These are phyloP conservation scores for Cercospora beticola DNA, from an alignment of 2,329 filamentous ascomycete genomes.

Conservation along the genomic window DNA sequence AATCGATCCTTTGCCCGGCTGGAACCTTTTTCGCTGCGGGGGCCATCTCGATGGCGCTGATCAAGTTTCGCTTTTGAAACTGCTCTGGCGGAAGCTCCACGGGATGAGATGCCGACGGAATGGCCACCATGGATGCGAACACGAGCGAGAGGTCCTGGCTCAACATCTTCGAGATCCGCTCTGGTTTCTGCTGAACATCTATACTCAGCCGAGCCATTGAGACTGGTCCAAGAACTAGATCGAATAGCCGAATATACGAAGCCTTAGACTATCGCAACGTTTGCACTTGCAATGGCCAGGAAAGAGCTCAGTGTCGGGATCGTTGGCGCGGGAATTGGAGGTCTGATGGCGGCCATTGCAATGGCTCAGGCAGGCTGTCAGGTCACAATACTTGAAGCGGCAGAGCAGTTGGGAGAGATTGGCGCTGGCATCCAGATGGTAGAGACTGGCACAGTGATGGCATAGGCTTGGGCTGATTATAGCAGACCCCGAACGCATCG, in stretches of 20 bases:
- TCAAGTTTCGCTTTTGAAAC: not conserved
- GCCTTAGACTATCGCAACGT: not conserved
- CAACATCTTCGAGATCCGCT: too few species aligned
- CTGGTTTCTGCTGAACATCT: too few species aligned
- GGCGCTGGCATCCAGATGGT: constrained; percentile 32
- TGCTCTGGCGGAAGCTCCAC: not conserved
- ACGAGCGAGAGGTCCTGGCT: not conserved
- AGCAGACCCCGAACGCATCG: constrained; percentile 46
- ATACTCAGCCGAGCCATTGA: not conserved
- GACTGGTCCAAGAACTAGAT: not conserved
- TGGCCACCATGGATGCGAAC: not conserved
- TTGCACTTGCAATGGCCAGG: constrained; percentile 6
- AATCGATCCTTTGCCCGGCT: not conserved
- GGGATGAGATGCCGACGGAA: not conserved
- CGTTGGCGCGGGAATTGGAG: constrained; percentile 42
- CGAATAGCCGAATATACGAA: not conserved
- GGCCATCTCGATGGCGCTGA: not conserved
- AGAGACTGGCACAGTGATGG: constrained; percentile 36
- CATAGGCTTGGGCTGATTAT: constrained; percentile 20
- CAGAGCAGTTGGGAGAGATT: constrained; percentile 40
- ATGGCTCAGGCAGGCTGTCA: constrained; percentile 37
- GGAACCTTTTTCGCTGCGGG: not conserved
- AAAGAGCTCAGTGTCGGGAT: constrained; percentile 30
- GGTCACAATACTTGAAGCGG: constrained; percentile 45
- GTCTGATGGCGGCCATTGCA: constrained; percentile 44